Conservation (phyloP, 2,329 filamentous ascomycete species). For the Ophiostoma populinum region DNA sequence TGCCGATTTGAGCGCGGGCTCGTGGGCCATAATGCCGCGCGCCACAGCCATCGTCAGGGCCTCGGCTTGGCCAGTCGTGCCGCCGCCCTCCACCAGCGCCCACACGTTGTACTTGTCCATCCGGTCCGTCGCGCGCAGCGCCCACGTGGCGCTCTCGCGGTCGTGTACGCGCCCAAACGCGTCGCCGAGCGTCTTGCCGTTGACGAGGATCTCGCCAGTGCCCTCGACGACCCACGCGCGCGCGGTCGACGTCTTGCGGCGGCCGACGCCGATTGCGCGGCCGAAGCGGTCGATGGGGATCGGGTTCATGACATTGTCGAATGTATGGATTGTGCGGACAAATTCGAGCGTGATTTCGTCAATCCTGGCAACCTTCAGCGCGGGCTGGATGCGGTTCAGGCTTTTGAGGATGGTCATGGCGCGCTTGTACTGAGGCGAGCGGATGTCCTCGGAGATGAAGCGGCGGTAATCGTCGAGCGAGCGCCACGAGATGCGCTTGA, state of each 20-base stretch:
- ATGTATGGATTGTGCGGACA: conserved; percentile 57
- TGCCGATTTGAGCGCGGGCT: conserved; percentile 76
- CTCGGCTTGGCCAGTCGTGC: conserved; percentile 89
- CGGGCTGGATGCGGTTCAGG: conserved; percentile 71
- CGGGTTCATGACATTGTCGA: conserved; percentile 44
- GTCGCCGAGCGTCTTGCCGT: conserved; percentile 69
- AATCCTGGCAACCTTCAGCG: conserved; percentile 56
- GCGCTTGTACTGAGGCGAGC: conserved; percentile 60
- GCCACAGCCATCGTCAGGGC: conserved; percentile 80
- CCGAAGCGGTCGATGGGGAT: conserved; percentile 58
- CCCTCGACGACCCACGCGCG: conserved; percentile 83
- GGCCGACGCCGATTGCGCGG: conserved; percentile 61
- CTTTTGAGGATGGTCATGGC: conserved; percentile 61
- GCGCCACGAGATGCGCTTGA: conserved; percentile 64
- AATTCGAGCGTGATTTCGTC: conserved; percentile 47
- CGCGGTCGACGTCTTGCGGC: conserved; percentile 74
- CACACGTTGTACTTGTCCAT: conserved; percentile 96
- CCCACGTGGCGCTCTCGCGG: conserved; percentile 85
- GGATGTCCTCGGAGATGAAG: conserved; percentile 53
- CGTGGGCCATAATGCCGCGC: conserved; percentile 76
- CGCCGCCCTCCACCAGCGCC: conserved; percentile 69
- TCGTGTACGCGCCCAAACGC: conserved; percentile 82
- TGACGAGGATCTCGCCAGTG: conserved; percentile 75
- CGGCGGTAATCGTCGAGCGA: conserved; percentile 60
- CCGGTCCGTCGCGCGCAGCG: conserved; percentile 63